A percentile compares a stretch with the other conserved stretches of the same genome.
phyloP scores from a whole-genome alignment of 805 yeast species.

The Candida broadrunensis region DNA sequence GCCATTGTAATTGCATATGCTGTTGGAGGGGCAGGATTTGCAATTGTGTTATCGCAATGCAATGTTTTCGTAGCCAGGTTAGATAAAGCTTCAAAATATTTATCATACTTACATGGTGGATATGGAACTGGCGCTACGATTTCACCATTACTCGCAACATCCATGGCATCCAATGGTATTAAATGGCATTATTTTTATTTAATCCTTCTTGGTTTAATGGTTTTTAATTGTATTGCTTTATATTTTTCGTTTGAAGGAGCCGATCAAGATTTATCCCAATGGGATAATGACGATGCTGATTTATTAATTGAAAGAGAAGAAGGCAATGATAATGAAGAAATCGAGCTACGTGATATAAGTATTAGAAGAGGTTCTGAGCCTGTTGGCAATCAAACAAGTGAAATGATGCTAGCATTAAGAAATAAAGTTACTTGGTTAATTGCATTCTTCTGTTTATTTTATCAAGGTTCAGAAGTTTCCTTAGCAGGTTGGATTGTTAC shows the following conservation, averaged over 20 bases:
- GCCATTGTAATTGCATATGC: slow-evolving; percentile 48
- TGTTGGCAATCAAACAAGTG: slow-evolving; percentile 6
- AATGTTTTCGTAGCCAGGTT: slow-evolving; percentile 51
- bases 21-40: slow-evolving; percentile 59
- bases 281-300: slow-evolving; percentile 19
- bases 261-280: slow-evolving; percentile 41
- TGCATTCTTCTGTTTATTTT: slow-evolving; percentile 54
- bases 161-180: slow-evolving; percentile 47
- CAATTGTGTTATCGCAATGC: slow-evolving; percentile 46
- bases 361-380: not conserved
- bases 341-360: not conserved
- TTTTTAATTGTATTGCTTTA: slow-evolving; percentile 27
- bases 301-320: not conserved
- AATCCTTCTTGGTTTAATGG: slow-evolving; percentile 42
- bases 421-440: slow-evolving; percentile 44
- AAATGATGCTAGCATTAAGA: slow-evolving; percentile 37
- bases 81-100: slow-evolving; percentile 51
- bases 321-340: not conserved
- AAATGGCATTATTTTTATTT: slow-evolving; percentile 54
- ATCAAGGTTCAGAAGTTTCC: slow-evolving; percentile 68
- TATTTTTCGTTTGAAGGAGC: slow-evolving; percentile 48
- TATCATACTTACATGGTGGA: slow-evolving; percentile 64
- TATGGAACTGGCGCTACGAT: slow-evolving; percentile 74
- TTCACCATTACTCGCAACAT: slow-evolving; percentile 63
- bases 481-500: slow-evolving; percentile 73